Conservation (phyloP, 2,329 filamentous ascomycete genomes). For the Scedosporium dehoogii region DNA sequence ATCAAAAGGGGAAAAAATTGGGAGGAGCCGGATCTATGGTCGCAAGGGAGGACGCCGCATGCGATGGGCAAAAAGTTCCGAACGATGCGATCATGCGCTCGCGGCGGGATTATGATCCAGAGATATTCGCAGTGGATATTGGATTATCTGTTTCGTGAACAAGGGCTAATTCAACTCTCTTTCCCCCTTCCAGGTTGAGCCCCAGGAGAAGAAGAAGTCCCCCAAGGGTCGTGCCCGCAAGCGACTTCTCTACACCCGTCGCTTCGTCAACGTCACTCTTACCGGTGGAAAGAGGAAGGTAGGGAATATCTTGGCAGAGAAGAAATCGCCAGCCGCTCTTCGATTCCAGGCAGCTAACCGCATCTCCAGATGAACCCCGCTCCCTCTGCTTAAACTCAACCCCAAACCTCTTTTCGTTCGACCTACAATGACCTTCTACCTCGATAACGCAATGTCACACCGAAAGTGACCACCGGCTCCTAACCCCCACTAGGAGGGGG, state of each 20-base stretch:
- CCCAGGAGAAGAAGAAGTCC: constrained; percentile 91
- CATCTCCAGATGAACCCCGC: constrained; percentile 31
- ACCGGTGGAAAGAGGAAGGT: constrained; percentile 99
- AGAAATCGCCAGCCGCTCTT: background rate
- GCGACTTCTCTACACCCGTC: constrained; percentile 90
- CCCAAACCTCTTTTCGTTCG: constrained; percentile 1
- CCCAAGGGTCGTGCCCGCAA: constrained; percentile 98
- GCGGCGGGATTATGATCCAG: background rate
- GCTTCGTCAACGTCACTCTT: constrained; percentile 96
- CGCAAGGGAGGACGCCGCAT: background rate
- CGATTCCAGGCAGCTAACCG: constrained; percentile 9
- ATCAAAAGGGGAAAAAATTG: background rate
- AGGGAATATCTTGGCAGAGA: background rate
- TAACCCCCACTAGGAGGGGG: background rate
- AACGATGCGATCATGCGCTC: background rate
- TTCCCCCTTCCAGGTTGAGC: constrained; percentile 54
- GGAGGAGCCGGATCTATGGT: background rate
- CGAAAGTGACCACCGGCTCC: background rate
- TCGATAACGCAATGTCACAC: background rate
- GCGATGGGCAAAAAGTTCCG: background rate
- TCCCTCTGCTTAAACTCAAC: constrained; percentile 24
- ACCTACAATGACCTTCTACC: background rate
- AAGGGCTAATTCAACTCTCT: background rate
- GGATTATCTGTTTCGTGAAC: background rate
- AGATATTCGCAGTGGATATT: background rate